A percentile compares a stretch with the other conserved stretches of the same genome.
These are phyloP conservation scores for Cyclotella choctawhatcheeana DNA, from an alignment of 108 stramenopile species.

Conservation along the genomic window DNA sequence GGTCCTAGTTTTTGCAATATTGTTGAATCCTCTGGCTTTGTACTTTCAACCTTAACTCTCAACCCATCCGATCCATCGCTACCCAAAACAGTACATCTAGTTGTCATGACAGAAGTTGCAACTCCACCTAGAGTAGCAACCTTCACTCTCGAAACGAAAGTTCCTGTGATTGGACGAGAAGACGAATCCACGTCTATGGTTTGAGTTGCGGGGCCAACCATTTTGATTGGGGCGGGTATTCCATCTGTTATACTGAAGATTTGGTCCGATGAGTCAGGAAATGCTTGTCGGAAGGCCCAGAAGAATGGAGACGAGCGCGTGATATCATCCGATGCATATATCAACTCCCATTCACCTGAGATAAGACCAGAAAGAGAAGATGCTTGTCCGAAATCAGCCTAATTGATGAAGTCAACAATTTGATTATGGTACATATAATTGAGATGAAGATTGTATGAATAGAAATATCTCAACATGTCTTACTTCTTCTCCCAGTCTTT, in stretches of 20 bases:
- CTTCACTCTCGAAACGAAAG: constrained; percentile 77
- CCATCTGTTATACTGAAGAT: constrained; percentile 84
- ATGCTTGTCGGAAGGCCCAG: constrained; percentile 86
- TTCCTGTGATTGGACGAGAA: constrained; percentile 51
- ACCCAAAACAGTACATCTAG: constrained; percentile 62
- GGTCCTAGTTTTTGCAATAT: constrained; percentile 69
- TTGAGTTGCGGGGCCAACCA: constrained; percentile 87
- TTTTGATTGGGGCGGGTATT: constrained; percentile 81
- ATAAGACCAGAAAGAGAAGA: constrained; percentile 67
- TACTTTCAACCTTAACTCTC: constrained; percentile 67
- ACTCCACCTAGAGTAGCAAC: constrained; percentile 85
- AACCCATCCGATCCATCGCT: constrained; percentile 68
- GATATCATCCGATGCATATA: constrained; percentile 81
- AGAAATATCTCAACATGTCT: no score
- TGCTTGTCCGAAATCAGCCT: constrained; percentile 63
- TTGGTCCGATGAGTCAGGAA: constrained; percentile 80
- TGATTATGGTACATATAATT: no score
- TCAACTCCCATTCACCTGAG: constrained; percentile 78
- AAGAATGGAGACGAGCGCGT: constrained; percentile 88
- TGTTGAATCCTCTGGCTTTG: constrained; percentile 83
- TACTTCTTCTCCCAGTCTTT: constrained; percentile 39
- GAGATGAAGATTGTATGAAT: constrained; percentile 16
- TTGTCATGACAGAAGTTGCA: constrained; percentile 91
- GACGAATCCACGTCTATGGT: constrained; percentile 61
- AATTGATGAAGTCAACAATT: not conserved